Base-by-base conservation (phyloP, 805 yeast genomes). In the Kuraishia borneana region DNA sequence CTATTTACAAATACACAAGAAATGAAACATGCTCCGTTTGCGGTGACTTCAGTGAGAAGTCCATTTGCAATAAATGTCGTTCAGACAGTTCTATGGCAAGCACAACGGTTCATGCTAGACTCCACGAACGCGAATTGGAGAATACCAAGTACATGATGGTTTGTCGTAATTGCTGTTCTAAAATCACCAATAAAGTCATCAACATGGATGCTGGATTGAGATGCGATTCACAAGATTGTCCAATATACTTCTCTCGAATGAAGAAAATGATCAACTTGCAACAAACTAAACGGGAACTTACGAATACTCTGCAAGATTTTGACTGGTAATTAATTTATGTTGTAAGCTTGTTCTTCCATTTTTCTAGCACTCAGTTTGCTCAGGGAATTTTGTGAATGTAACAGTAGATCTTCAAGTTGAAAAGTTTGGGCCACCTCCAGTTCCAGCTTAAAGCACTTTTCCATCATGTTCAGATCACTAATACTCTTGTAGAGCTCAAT, bases 201-300 rank as follows among this genome's bases (percentile, higher is more conserved):
- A 47, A 46, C 13, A 30, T 36, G 14, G 36, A 47, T 4, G 26
- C 49, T 3, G 45, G 53, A n/a, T 54, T 50, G 1, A 36, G 44
- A 1, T 83, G 94, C 48, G 56, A 53, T 5, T 79, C 83, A 30
- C 66, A 65, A 23, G 85, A 77, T 45, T 83, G 94, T 48, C 65
- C 76, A 0, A 57, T 76, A 1, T 82, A 65, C 46, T 83, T 65
- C 46, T 60, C 70, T 6, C 61, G 76, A 32, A 56, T 68, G 9
- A 69, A 71, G 43, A 56, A 65, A 2, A 35, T 40, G 3, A 55
- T 52, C 23, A 56, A 51, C 27, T 36, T 61, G 3, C 32, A 41
- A 1, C 28, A 18, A 3, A 29, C 32, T 1, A 22, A 28, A 2
- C 26, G 33, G 1, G 37, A 36, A n/a, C 46, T 38, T 20, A 36